Evolutionary conservation across 257 asterid genomes (phyloP).

Genomic region (Hygrophila difformis): DNA sequence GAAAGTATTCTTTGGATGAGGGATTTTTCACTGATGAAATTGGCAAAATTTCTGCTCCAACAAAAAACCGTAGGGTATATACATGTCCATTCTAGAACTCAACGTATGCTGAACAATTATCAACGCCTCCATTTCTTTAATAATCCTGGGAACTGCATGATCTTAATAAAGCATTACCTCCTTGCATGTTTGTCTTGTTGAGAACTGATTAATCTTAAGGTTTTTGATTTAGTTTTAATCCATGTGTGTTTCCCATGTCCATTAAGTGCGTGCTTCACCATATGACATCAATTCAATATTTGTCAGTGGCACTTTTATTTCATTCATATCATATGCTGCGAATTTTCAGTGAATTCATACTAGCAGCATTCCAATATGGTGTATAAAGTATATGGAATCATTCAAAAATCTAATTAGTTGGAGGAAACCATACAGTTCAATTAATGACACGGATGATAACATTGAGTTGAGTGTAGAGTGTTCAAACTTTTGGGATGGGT

Average conservation of each 20-base stretch:
- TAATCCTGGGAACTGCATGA: not conserved
- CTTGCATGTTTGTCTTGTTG: not conserved
- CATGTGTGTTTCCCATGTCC: not conserved
- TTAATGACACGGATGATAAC: no score
- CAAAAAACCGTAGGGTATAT: slow-evolving; percentile 63
- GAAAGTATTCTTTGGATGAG: slow-evolving; percentile 88
- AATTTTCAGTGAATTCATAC: no score
- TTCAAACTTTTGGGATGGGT: no score
- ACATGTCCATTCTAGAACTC: not conserved
- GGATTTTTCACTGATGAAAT: slow-evolving; percentile 35
- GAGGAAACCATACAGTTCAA: no score
- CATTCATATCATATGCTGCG: no score
- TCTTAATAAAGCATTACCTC: not conserved
- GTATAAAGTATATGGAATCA: no score
- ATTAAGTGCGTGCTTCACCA: not conserved
- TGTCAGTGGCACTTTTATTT: not conserved
- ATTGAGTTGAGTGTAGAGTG: no score
- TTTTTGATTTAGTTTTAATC: not conserved
- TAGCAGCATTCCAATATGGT: no score
- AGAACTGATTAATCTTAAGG: not conserved
- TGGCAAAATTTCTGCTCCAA: slow-evolving; percentile 24
- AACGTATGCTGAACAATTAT: not conserved
- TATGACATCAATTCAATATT: not conserved
- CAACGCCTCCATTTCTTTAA: no score
- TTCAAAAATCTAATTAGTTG: no score